A percentile compares a stretch with the other conserved stretches of the same genome.
These are phyloP conservation scores for Coemansia brasiliensis DNA, from an alignment of 192 early-diverging fungal species.

Conservation along the genomic window DNA sequence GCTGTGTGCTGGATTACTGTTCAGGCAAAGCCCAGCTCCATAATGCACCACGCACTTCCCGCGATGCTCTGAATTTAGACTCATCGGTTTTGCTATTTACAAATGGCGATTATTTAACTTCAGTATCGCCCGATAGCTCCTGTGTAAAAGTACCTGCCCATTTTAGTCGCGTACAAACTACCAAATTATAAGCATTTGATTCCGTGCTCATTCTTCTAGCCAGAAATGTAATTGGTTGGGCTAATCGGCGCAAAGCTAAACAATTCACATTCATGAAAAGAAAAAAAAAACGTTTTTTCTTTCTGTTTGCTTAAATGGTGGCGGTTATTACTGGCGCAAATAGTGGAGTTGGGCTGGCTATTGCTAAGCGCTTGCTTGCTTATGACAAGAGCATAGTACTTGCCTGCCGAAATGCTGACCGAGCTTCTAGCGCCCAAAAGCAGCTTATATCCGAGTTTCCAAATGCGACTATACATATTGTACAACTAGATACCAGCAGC, in stretches of 20 bases:
- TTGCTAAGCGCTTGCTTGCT: slow-evolving; percentile 18
- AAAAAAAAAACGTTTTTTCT: background rate
- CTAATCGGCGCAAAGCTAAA: background rate
- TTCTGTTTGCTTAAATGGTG: background rate
- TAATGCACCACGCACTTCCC: slow-evolving; percentile 22
- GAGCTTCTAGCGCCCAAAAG: slow-evolving; percentile 19
- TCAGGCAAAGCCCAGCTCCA: slow-evolving; percentile 43
- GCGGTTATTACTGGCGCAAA: slow-evolving; percentile 44
- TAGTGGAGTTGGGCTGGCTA: slow-evolving; percentile 45
- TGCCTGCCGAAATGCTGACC: slow-evolving; percentile 42
- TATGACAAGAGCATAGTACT: slow-evolving; percentile 10
- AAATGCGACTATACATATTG: slow-evolving; percentile 9
- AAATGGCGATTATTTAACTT: slow-evolving; percentile 14
- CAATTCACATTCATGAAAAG: background rate
- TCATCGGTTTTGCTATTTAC: background rate
- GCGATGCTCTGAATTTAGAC: slow-evolving; percentile 16
- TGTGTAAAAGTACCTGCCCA: slow-evolving; percentile 26
- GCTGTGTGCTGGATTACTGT: slow-evolving; percentile 7
- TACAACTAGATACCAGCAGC: slow-evolving; percentile 52
- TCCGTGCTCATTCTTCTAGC: background rate
- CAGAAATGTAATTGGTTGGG: background rate
- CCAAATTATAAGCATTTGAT: too few species aligned
- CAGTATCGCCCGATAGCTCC: slow-evolving; percentile 33
- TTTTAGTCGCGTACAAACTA: slow-evolving; percentile 1
- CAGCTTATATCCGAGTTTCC: slow-evolving; percentile 15